Evolutionary conservation across 805 yeast species (phyloP).

Genomic region (Candida nanaspora): DNA sequence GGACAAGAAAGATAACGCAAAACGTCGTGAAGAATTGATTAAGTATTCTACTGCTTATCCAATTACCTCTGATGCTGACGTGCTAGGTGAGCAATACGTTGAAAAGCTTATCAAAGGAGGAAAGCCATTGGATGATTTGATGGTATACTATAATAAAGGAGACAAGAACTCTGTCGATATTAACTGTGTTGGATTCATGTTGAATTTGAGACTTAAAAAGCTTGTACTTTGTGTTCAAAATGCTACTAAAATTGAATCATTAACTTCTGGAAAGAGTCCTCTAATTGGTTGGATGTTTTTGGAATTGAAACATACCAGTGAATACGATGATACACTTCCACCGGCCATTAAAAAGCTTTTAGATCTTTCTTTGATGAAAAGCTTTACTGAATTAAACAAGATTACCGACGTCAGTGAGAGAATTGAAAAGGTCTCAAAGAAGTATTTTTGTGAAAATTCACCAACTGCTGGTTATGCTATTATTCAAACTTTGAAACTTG

Average conservation of each 20-base stretch:
- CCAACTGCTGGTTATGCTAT: conserved; percentile 13
- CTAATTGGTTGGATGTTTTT: conserved; percentile 14
- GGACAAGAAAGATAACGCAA: conserved; percentile 49
- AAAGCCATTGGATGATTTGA: conserved; percentile 33
- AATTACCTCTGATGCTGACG: conserved; percentile 43
- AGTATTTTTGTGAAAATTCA: conserved; percentile 8
- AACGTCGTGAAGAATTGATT: conserved; percentile 48
- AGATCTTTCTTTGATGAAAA: conserved; percentile 14
- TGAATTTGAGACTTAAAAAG: conserved; percentile 29
- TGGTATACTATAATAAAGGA: conserved; percentile 27
- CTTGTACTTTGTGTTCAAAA: conserved; percentile 40
- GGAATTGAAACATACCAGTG: conserved; percentile 6
- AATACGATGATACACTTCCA: conserved; percentile 7
- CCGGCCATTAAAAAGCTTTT: conserved; percentile 20
- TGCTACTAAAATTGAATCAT: conserved; percentile 23
- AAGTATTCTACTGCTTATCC: conserved; percentile 29
- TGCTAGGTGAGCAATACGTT: conserved; percentile 42
- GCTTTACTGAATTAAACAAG: conserved; percentile 9
- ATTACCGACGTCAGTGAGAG: conserved; percentile 7
- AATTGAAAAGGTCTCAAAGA: conserved; percentile 2
- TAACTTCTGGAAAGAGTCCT: conserved; percentile 11
- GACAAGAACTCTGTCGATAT: conserved; percentile 30
- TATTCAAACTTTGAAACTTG: conserved; percentile 5
- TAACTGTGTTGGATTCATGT: conserved; percentile 37
- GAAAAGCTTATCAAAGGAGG: conserved; percentile 20